Percentiles rank a stretch among this genome's conserved stretches.
Conservation (phyloP, 2,329 filamentous ascomycete genomes). For the Zopfia rhizophila region DNA sequence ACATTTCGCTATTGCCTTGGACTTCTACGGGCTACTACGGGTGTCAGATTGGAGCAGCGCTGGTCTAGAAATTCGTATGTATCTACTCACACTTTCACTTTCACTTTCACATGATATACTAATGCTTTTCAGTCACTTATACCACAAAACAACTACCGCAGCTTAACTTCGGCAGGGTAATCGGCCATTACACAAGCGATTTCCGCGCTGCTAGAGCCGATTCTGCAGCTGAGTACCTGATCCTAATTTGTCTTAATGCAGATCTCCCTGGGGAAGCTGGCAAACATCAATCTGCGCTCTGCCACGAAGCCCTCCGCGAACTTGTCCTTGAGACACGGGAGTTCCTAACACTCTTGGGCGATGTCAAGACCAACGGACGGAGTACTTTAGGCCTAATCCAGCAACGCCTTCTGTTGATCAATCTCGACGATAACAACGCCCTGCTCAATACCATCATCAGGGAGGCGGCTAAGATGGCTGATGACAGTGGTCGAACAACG, state of each 20-base stretch:
- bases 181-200: constrained; percentile 94
- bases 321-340: constrained; percentile 96
- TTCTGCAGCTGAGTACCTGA: constrained; percentile 92
- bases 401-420: constrained; percentile 82
- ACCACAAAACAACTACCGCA: constrained; percentile 78
- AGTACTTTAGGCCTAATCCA: constrained; percentile 90
- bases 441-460: constrained; percentile 93
- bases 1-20: constrained; percentile 90
- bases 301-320: constrained; percentile 92
- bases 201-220: constrained; percentile 92
- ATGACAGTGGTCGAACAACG: constrained; percentile 91
- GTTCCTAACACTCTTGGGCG: constrained; percentile 92
- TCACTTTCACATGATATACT: constrained; percentile 26
- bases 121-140: constrained; percentile 62
- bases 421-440: constrained; percentile 79
- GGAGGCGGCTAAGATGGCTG: constrained; percentile 89
- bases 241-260: constrained; percentile 89
- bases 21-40: constrained; percentile 73
- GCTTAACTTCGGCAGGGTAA: constrained; percentile 92
- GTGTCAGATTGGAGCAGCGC: constrained; percentile 81
- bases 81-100: constrained; percentile 3
- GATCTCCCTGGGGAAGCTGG: constrained; percentile 81
- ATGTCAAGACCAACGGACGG: constrained; percentile 85
- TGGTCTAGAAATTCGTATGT: constrained; percentile 70
- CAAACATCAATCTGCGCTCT: constrained; percentile 80